Base-by-base conservation (phyloP, 768 basidiomycete species). In the Baorangia bicolor region DNA sequence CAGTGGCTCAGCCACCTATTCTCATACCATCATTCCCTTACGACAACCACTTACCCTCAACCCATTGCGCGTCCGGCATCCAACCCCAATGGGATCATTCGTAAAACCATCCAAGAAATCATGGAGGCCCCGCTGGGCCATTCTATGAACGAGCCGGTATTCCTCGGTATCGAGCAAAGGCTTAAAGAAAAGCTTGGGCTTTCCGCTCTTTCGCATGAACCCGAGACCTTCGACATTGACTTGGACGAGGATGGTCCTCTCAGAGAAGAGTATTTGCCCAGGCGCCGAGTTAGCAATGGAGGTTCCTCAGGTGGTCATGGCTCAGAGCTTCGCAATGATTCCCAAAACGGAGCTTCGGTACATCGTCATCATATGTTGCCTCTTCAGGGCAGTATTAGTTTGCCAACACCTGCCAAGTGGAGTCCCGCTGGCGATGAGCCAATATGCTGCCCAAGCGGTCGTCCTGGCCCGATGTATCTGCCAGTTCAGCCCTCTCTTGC, bases 221-320 rank as follows among this genome's bases (percentile, higher is more conserved):
- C 49, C 0, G 85, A 87, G 55, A 76, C 79, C 4, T 69, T 83
- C 38, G 89, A 91, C 64, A 88, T 92, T 49, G 85, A 92, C 71
- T 75, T 92, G 40, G 90, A 92, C 61, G 86, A 90, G 68, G 89
- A 91, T 64, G 90, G 90, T 2, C 90, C 90, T 33, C 76, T 92
- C 47, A 76, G 89, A 47, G 88, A 90, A 65, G 90, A 92, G 64
- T 92, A 92, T 59, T 69, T 92, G 51, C 90, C 90, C 14, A 82
- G 77, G 61, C 87, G 88, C 49, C 86, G 87, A 47, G 56, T 56
- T 23, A 59, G 66, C 51, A 62, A 63, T 30, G 64, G 51, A 21
- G 56, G 53, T 25, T 59, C 55, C 31, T 48, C 40, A 1, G 41
- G 55, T 30, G 47, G 49, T n/a, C 30, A 40, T 21, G 34, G 13